phyloP scores from a whole-genome alignment of 108 stramenopile species.

The Schizochytrium sp. region DNA sequence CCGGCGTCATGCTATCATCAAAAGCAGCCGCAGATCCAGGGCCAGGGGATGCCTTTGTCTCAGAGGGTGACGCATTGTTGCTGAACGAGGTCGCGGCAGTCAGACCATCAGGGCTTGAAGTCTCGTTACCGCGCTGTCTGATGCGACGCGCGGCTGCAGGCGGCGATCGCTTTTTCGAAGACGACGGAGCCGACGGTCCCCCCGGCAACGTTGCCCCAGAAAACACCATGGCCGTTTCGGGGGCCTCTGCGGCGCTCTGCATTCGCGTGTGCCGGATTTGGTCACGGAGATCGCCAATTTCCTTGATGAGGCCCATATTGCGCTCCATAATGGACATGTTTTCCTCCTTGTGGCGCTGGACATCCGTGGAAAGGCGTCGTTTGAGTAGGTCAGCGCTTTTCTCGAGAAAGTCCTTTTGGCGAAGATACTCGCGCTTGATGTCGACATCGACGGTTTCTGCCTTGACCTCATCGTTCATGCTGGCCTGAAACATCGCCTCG shows the following conservation, averaged over 20 bases:
- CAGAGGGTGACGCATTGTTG: neutral
- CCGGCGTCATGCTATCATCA: neutral
- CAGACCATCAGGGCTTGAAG: too few relatives aligned
- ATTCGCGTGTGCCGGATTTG: neutral
- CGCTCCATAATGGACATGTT: conserved; percentile 40
- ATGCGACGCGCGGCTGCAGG: too few relatives aligned
- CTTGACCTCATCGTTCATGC: conserved; percentile 34
- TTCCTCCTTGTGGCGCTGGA: conserved; percentile 37
- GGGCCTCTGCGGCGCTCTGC: neutral
- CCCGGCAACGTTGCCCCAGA: neutral
- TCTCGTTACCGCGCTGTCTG: too few relatives aligned
- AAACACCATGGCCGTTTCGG: neutral
- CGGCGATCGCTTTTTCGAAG: too few relatives aligned
- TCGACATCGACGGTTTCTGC: conserved; percentile 22
- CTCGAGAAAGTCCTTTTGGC: conserved; percentile 51
- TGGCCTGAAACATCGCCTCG: conserved; percentile 37
- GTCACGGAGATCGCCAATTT: conserved; percentile 47
- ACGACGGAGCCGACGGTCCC: neutral
- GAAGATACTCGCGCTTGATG: conserved; percentile 47
- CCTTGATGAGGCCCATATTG: conserved; percentile 45
- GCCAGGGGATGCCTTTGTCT: neutral
- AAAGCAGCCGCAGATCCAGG: neutral
- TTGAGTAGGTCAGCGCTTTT: conserved; percentile 39
- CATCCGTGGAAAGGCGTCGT: conserved; percentile 42
- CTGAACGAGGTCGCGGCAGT: too few relatives aligned